Conservation (phyloP, 768 basidiomycete genomes). For the Phaeotremella skinneri region DNA sequence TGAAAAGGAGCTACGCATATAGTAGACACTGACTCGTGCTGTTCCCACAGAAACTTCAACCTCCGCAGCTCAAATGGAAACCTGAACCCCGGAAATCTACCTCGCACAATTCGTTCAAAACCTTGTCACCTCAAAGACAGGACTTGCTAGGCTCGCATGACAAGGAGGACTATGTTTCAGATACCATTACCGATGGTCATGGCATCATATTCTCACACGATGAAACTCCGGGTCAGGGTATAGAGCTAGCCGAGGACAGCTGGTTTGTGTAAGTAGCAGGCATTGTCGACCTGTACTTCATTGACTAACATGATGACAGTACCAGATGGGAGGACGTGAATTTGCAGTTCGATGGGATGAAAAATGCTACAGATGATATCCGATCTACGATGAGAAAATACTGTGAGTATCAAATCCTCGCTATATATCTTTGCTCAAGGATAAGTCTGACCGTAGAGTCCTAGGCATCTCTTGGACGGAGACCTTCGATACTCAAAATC, state of each 20-base stretch:
- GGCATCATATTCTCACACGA: conserved; percentile 20
- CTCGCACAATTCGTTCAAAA: conserved; percentile 10
- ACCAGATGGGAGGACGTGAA: conserved; percentile 25
- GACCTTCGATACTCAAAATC: conserved; percentile 23
- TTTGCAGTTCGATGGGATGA: conserved; percentile 34
- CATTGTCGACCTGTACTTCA: no score
- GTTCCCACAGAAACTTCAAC: conserved; percentile 17
- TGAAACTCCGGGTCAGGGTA: conserved; percentile 24
- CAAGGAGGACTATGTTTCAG: conserved; percentile 22
- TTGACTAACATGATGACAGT: conserved; percentile 14
- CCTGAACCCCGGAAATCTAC: conserved; percentile 18
- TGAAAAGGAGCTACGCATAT: no score
- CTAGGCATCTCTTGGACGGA: conserved; percentile 33
- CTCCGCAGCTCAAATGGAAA: conserved; percentile 29
- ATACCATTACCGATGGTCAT: conserved; percentile 13
- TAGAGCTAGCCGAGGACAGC: conserved; percentile 23
- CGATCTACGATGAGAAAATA: conserved; percentile 18
- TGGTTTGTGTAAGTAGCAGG: conserved; percentile 40
- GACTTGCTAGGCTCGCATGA: conserved; percentile 21
- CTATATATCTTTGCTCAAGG: neutral
- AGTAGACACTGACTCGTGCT: neutral
- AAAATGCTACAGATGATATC: conserved; percentile 29
- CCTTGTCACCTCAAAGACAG: conserved; percentile 13
- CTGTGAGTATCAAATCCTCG: conserved; percentile 20
- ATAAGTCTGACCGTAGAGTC: neutral